These are phyloP conservation scores for Fusarium sp. DNA, from an alignment of 2,329 filamentous ascomycete genomes.

Conservation along the genomic window DNA sequence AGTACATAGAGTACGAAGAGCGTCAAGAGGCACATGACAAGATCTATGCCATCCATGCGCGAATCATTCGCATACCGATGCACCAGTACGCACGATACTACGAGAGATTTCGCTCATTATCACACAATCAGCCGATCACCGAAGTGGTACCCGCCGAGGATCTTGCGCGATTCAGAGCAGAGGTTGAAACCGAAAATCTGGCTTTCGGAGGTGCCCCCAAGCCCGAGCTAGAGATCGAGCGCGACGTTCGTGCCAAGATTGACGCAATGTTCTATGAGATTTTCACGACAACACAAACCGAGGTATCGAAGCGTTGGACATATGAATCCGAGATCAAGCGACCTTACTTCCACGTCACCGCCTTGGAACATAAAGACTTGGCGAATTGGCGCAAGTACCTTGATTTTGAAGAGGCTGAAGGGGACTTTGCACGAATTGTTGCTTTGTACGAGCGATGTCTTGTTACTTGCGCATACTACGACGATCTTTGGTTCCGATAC, in stretches of 20 bases:
- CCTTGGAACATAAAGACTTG: slow-evolving; percentile 86
- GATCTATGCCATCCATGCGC: slow-evolving; percentile 84
- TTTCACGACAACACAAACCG: slow-evolving; percentile 83
- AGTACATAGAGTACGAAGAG: slow-evolving; percentile 97
- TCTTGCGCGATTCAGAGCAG: slow-evolving; percentile 75
- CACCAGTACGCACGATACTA: slow-evolving; percentile 97
- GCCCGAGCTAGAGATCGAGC: slow-evolving; percentile 82
- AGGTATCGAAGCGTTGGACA: slow-evolving; percentile 93
- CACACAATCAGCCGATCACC: slow-evolving; percentile 75
- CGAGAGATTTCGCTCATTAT: slow-evolving; percentile 85
- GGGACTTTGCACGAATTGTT: slow-evolving; percentile 77
- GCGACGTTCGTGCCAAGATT: slow-evolving; percentile 82
- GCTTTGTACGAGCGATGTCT: slow-evolving; percentile 95
- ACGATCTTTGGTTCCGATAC: slow-evolving; percentile 99
- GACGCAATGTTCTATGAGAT: slow-evolving; percentile 84
- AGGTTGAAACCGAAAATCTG: slow-evolving; percentile 74
- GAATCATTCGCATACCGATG: slow-evolving; percentile 90
- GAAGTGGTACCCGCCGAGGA: slow-evolving; percentile 78
- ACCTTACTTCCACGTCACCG: slow-evolving; percentile 95
- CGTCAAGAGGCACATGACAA: slow-evolving; percentile 85
- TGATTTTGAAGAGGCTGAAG: slow-evolving; percentile 92
- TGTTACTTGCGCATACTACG: slow-evolving; percentile 92
- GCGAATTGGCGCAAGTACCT: slow-evolving; percentile 96
- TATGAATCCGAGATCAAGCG: slow-evolving; percentile 96
- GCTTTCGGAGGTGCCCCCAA: slow-evolving; percentile 65